Base-by-base conservation (phyloP, 495 filamentous ascomycete species). In the Haplographium delicatum region DNA sequence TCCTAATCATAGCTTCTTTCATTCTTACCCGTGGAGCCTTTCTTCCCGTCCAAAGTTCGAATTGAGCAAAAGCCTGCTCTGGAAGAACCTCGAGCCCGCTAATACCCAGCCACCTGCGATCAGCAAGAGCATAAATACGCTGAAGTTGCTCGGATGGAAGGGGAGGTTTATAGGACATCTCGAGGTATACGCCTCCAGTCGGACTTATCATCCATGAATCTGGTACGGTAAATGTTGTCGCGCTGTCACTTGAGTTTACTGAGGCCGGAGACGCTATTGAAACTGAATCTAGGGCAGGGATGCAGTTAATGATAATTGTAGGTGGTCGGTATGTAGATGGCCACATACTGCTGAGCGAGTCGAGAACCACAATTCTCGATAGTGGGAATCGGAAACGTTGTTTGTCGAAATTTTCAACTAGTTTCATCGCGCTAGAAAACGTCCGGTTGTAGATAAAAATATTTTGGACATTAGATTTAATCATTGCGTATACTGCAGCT, bases 21-120 rank as follows among this genome's bases (percentile, higher is more conserved):
- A 91, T 91, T 16, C 86, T 51, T 37, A 76, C 68, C 23, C 83
- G 74, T 3, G 86, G 86, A 10, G 86, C 86, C 66, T 85, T 79
- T n/a, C 86, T 71, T 16, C 85, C 86, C 4, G 85, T 86, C 70
- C 89, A 84, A 35, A 89, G 65, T 62, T 89, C 85, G 60, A 88
- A 89, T 34, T 86, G 83, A 22, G 86, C 84, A 62, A 84, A 86
- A 2, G 83, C 86, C 69, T 88, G 86, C 59, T 91, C 86, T 1
- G 77, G 75, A 0, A 91, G 75, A 22, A 89, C 78, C 61, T 89
- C 86, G 7, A 89, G 66, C 9, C 85, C 86, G 58, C 88, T 84
- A 13, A 88, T 77, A 19, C 28, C 28, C 13, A 31, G 83, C 69
- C 6, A 85, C 80, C 85, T 84, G 89, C 3, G 78, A 76, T 11